Percentiles rank a stretch among this genome's conserved stretches.
These are phyloP conservation scores for Pythium brachiatum DNA, from an alignment of 352 stramenopile genomes.

Conservation along the genomic window DNA sequence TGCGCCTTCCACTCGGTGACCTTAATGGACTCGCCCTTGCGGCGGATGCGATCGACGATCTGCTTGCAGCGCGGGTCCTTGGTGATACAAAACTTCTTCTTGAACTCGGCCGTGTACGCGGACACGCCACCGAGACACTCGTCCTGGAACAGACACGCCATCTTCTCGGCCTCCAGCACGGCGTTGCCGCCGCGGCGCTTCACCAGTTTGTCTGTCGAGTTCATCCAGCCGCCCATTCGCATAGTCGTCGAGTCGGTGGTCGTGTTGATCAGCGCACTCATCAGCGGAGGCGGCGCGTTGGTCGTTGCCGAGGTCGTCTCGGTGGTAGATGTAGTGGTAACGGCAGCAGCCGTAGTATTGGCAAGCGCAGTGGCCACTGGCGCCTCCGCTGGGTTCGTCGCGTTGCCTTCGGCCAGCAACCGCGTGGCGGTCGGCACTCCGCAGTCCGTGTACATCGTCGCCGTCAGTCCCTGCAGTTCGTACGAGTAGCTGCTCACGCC, in stretches of 20 bases:
- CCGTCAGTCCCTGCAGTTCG: constrained; percentile 23
- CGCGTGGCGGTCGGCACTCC: neutral
- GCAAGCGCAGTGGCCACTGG: neutral
- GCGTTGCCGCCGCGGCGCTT: constrained; percentile 14
- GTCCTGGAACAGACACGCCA: constrained; percentile 27
- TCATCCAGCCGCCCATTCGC: constrained; percentile 10
- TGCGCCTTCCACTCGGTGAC: constrained; percentile 24
- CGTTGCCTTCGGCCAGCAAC: neutral
- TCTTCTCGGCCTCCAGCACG: constrained; percentile 22
- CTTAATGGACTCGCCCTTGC: constrained; percentile 4
- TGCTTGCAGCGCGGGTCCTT: constrained; percentile 26
- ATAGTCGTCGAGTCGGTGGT: neutral
- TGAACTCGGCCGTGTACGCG: constrained; percentile 24
- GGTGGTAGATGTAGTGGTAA: neutral
- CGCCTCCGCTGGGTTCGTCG: neutral
- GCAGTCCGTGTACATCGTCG: constrained; percentile 21
- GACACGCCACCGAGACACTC: constrained; percentile 27
- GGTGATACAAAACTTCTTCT: constrained; percentile 21
- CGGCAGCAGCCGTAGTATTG: neutral
- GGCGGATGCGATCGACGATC: constrained; percentile 20
- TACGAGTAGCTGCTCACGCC: constrained; percentile 34
- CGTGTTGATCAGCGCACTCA: constrained; percentile 8
- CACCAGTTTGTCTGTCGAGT: constrained; percentile 9
- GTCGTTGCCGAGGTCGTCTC: neutral
- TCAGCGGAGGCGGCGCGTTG: constrained; percentile 2